Evolutionary conservation across 768 basidiomycete species (phyloP).

Genomic region (Mycena leptocephala): DNA sequence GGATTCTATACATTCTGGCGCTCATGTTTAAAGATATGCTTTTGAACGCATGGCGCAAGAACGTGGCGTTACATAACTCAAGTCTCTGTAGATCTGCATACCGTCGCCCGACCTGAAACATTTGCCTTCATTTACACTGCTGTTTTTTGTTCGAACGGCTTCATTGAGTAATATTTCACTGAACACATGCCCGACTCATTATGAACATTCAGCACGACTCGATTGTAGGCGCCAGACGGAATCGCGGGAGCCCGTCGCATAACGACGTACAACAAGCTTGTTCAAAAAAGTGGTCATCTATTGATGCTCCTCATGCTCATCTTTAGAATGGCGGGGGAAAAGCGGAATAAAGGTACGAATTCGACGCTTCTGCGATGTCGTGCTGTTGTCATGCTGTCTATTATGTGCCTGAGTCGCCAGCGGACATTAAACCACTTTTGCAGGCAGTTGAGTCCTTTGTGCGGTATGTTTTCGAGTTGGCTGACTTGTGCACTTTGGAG

Average conservation of each 20-base stretch:
- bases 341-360: not conserved
- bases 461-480: not conserved
- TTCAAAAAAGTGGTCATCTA: not conserved
- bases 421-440: not conserved
- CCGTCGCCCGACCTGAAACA: not conserved
- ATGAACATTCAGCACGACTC: too few species aligned
- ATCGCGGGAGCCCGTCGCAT: not conserved
- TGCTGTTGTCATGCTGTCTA: not conserved
- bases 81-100: not conserved
- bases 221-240: not conserved
- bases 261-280: not conserved
- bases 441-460: not conserved
- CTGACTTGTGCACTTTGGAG: too few species aligned
- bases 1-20: not conserved
- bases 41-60: not conserved
- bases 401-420: not conserved
- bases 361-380: not conserved
- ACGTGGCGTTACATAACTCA: not conserved
- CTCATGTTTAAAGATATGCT: conserved; percentile 8
- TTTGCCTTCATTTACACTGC: not conserved
- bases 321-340: not conserved
- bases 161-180: not conserved
- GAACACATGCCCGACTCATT: too few species aligned
- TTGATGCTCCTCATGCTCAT: conserved; percentile 2
- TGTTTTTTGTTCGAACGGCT: not conserved